Evolutionary conservation across 2,329 filamentous ascomycete genomes (phyloP), one percentile per base, ranked within the genome.

Genomic region (Epichloe uncinata): DNA sequence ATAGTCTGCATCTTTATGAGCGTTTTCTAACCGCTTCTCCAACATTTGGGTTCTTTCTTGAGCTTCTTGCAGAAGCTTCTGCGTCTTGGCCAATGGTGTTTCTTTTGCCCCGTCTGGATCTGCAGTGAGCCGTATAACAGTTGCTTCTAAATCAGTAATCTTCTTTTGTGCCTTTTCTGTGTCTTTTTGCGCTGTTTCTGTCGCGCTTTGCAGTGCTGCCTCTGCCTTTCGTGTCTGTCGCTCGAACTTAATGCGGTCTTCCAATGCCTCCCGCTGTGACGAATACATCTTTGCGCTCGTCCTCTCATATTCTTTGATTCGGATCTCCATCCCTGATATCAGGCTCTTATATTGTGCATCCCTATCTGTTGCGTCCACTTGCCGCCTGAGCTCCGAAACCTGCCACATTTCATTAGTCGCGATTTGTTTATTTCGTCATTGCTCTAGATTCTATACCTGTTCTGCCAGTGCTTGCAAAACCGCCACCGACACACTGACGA

Each of bases 1-100:
- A 57, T 81, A 86, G 2, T 80, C 76, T 26, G 73, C 66, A 4
- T 81, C 76, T 13, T 66, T 68, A 30, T 74, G 64, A 4, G 69
- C 62, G 5, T 68, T 64, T 48, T 68, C 66, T 5, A 67, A 59
- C 18, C 66, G 66, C 49, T 63, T 65, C 38, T 73, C 69, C 4
- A 74, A 63, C 13, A 66, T 59, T 45, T 66, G 62, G 15, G 71
- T 65, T 26, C 73, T 60, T 4, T 68, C 56, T 47, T 61, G 57
- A 3, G 60, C 54, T 44, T 66, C 68, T n/a, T 65, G 67, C 8
- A 73, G 56, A 41, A 63, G 66, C 33, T 54, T 59, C 43, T 63
- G 61, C 1, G 57, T 59, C 22, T 51, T 57, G 12, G 58, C 59
- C 3, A 64, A 50, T 1, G 59, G 60, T 1, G 54, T 60, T 18